Conservation (phyloP, 2,329 filamentous ascomycete species). For the Beauveria medogensis region DNA sequence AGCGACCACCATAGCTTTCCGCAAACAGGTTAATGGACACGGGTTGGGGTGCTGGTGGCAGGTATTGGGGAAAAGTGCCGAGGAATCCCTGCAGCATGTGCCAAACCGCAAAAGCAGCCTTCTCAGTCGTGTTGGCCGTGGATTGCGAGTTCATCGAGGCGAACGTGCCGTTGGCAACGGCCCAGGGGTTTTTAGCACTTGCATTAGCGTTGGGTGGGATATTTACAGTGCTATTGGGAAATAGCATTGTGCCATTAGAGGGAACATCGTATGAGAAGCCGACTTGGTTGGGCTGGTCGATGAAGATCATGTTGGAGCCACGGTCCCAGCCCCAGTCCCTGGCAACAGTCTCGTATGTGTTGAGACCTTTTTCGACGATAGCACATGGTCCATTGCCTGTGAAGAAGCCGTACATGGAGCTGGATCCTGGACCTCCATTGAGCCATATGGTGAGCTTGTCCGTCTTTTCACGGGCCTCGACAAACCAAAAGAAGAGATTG, state of each 20-base stretch:
- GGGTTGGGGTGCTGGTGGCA: conserved; percentile 38
- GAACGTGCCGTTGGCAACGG: conserved; percentile 57
- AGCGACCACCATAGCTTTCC: conserved; percentile 64
- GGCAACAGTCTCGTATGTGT: conserved; percentile 46
- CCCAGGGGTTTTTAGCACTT: conserved; percentile 20
- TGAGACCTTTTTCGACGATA: conserved; percentile 37
- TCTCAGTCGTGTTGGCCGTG: conserved; percentile 48
- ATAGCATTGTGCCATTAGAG: conserved; percentile 51
- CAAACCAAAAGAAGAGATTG: conserved; percentile 45
- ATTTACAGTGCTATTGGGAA: conserved; percentile 31
- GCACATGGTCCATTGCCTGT: conserved; percentile 49
- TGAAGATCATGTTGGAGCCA: conserved; percentile 46
- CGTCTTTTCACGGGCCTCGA: conserved; percentile 35
- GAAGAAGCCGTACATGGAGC: conserved; percentile 58
- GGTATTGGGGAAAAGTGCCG: conserved; percentile 49
- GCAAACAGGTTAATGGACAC: conserved; percentile 58
- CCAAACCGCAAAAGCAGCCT: conserved; percentile 53
- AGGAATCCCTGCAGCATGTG: conserved; percentile 58
- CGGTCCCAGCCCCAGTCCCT: conserved; percentile 60
- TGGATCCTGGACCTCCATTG: conserved; percentile 59
- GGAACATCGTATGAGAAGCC: conserved; percentile 59
- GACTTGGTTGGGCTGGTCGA: conserved; percentile 62
- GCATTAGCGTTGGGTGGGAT: conserved; percentile 17
- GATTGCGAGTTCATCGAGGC: conserved; percentile 39
- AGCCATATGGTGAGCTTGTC: conserved; percentile 51